A percentile compares a stretch with the other conserved stretches of the same genome.
phyloP scores from a whole-genome alignment of 768 basidiomycete species.

The Lactifluus pinguis region DNA sequence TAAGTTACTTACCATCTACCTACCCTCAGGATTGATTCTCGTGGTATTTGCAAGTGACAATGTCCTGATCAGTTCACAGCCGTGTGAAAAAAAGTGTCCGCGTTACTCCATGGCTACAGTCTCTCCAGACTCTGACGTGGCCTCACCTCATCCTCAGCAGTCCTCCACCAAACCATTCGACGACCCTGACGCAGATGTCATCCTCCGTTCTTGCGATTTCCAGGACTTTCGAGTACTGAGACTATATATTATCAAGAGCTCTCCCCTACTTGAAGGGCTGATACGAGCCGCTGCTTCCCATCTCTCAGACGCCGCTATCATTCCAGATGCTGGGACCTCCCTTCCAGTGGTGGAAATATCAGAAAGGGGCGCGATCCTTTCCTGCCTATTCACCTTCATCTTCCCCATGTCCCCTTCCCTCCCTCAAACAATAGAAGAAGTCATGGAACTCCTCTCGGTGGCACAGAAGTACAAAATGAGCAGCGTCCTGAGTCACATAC shows the following conservation, averaged over 20 bases:
- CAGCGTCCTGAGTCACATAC: background rate
- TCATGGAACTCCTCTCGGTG: background rate
- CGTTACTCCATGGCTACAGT: too few relatives aligned
- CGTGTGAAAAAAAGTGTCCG: too few relatives aligned
- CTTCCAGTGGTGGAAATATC: background rate
- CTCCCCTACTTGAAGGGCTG: background rate
- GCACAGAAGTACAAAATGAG: background rate
- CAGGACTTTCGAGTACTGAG: background rate
- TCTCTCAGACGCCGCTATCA: background rate
- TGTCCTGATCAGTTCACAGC: too few relatives aligned
- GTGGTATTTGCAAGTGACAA: too few relatives aligned
- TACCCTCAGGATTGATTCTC: too few relatives aligned
- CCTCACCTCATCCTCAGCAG: too few relatives aligned
- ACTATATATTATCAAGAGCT: background rate
- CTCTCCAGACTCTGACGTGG: too few relatives aligned
- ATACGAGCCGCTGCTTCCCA: background rate
- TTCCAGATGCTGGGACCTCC: background rate
- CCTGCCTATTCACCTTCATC: background rate
- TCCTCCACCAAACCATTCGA: slow-evolving; percentile 21
- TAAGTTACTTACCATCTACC: too few relatives aligned
- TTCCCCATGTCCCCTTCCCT: background rate
- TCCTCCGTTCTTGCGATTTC: background rate
- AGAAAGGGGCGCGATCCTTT: background rate
- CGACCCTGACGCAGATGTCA: slow-evolving; percentile 24
- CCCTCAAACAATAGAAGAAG: background rate